A percentile compares a stretch with the other conserved stretches of the same genome.
Conservation (phyloP, 352 stramenopile species). For the Pythium vanterpoolii region DNA sequence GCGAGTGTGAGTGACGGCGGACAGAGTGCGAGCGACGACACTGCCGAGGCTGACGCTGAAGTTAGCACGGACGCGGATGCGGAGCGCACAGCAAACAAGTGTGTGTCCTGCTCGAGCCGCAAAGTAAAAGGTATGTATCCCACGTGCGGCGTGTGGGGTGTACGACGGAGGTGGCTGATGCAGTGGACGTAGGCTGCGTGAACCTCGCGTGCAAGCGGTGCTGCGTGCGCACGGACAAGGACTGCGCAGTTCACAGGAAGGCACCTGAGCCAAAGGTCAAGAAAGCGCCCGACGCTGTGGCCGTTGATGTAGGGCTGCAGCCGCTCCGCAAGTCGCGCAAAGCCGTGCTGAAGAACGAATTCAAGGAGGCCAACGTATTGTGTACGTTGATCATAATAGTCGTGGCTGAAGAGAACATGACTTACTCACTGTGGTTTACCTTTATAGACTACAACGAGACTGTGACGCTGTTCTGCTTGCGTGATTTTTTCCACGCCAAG, state of each 20-base stretch:
- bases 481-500: conserved; percentile 69
- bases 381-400: conserved; percentile 35
- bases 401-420: not conserved
- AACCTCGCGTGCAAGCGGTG: conserved; percentile 71
- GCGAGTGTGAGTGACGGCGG: conserved; percentile 11
- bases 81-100: conserved; percentile 15
- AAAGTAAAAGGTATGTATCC: conserved; percentile 16
- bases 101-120: conserved; percentile 9
- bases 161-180: not conserved
- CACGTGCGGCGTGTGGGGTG: not conserved
- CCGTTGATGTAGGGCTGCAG: not conserved
- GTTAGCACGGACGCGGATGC: conserved; percentile 1
- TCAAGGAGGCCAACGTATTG: conserved; percentile 68
- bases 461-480: conserved; percentile 70
- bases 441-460: conserved; percentile 71
- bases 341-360: conserved; percentile 74
- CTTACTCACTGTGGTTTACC: not conserved
- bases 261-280: conserved; percentile 24
- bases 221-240: conserved; percentile 38
- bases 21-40: conserved; percentile 1
- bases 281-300: not conserved
- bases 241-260: conserved; percentile 41
- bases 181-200: conserved; percentile 27
- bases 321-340: conserved; percentile 27
- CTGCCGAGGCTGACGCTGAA: not conserved